phyloP scores from a whole-genome alignment of 1,284 basidiomycete species.

The Chalciporus sp. region DNA sequence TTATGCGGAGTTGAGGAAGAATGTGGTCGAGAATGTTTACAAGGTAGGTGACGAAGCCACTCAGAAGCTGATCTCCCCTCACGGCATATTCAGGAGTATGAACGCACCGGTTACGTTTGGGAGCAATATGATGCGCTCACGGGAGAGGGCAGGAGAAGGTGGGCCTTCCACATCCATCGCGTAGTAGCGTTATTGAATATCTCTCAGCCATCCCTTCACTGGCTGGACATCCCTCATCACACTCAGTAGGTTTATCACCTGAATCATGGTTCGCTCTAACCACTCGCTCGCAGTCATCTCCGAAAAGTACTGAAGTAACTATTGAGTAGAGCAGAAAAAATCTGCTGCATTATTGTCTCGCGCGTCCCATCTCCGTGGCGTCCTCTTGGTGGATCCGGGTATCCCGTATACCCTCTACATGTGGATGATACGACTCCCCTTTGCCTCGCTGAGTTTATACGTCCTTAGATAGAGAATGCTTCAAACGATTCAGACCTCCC shows the following conservation, averaged over 20 bases:
- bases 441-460: too few relatives aligned
- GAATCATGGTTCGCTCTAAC: constrained; percentile 6
- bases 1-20: constrained; percentile 78
- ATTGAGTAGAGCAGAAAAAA: not conserved
- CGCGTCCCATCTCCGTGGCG: not conserved
- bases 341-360: not conserved
- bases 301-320: constrained; percentile 51
- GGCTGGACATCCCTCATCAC: constrained; percentile 90
- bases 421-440: not conserved
- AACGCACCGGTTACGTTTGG: constrained; percentile 92
- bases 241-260: constrained; percentile 56
- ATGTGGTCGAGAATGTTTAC: constrained; percentile 85
- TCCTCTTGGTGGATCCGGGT: not conserved
- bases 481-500: too few relatives aligned
- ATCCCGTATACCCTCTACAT: not conserved
- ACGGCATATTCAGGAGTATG: constrained; percentile 72
- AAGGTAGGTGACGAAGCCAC: constrained; percentile 51
- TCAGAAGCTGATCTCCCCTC: constrained; percentile 6
- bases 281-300: constrained; percentile 48
- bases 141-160: constrained; percentile 86
- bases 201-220: constrained; percentile 83
- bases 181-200: constrained; percentile 8
- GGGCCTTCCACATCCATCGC: constrained; percentile 22
- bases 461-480: too few relatives aligned
- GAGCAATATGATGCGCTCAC: constrained; percentile 90